Evolutionary conservation across 163 green algal species (phyloP), one percentile per base, ranked within the genome.

Genomic region (Chlamydomonas reinhardtii): DNA sequence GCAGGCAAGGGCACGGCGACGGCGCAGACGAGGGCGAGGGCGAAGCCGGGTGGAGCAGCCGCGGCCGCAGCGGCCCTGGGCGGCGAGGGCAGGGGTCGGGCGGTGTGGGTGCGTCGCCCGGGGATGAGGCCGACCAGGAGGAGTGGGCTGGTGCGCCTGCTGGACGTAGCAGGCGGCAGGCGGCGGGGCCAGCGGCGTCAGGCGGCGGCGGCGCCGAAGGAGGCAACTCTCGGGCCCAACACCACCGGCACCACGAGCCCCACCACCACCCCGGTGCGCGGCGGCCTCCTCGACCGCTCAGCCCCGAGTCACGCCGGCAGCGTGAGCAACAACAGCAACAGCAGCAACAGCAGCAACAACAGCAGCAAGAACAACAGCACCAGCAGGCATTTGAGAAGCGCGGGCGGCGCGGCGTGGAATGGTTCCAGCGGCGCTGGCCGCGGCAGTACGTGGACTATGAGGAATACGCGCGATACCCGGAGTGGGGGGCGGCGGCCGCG

Each of bases 341-440:
- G 4, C 29, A 52, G 29, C 22, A 65, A 16, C 12, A 64, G 29
- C 54, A 72, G 56, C 31, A 17, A 62, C 35, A 64, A 29, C 35
- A 62, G 25, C 17, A 59, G 48, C 68, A 39, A 69, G 31, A 84
- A 65, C 25, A 52, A 39, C n/a, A 84, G 35, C 34, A 75, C 2
- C 64, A 84, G 29, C 20, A 74, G 35, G 59, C 25, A 19, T 17
- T 19, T 2, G 73, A 25, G 22, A 20, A 4, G 31, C 35, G 59
- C 25, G 76, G 76, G 31, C 64, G 62, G 39, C 79, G 79, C 0
- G 79, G 79, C 12, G 61, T 88, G 25, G 73, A 73, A 39, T 80
- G 82, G 82, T 88, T 80, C 39, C 25, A 61, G 27, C 32, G 65
- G 61, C 73, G 82, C 31, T 88, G 82, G 82, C 73, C 73, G 29